These are phyloP conservation scores for Metschnikowia drakensbergensis DNA, from an alignment of 805 yeast species.

Conservation along the genomic window DNA sequence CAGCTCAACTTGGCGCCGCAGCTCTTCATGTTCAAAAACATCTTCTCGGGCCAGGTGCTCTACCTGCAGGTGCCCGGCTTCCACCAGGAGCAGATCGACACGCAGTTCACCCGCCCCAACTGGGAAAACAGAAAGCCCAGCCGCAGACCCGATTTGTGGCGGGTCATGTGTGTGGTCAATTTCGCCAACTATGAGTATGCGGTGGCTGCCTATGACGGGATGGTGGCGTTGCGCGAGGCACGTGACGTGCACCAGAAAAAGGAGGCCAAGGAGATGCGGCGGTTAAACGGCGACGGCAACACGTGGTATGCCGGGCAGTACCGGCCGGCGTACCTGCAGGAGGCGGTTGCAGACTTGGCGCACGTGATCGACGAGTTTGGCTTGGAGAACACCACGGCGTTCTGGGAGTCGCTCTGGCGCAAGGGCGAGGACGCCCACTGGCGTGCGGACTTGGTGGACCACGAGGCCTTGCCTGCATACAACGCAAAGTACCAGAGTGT, in stretches of 20 bases:
- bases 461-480: constrained; percentile 54
- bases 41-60: constrained; percentile 84
- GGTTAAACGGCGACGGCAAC: constrained; percentile 70
- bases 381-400: constrained; percentile 46
- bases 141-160: constrained; percentile 83
- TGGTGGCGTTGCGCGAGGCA: constrained; percentile 67
- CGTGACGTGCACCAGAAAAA: constrained; percentile 59
- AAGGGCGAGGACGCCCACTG: constrained; percentile 77
- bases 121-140: constrained; percentile 85
- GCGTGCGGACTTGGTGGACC: constrained; percentile 56
- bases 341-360: constrained; percentile 81
- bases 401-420: constrained; percentile 88
- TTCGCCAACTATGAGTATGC: constrained; percentile 60
- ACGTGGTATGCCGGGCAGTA: constrained; percentile 85
- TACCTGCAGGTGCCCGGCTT: constrained; percentile 79
- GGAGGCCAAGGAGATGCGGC: constrained; percentile 63
- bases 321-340: constrained; percentile 87
- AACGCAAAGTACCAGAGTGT: constrained; percentile 66
- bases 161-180: constrained; percentile 81
- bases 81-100: constrained; percentile 57
- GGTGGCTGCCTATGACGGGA: constrained; percentile 66
- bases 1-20: constrained; percentile 72
- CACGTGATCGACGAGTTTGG: constrained; percentile 64
- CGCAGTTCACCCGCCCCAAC: constrained; percentile 76
- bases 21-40: constrained; percentile 75